These are phyloP conservation scores for Lepidium didymum DNA, from an alignment of 345 rosid species.

Conservation along the genomic window DNA sequence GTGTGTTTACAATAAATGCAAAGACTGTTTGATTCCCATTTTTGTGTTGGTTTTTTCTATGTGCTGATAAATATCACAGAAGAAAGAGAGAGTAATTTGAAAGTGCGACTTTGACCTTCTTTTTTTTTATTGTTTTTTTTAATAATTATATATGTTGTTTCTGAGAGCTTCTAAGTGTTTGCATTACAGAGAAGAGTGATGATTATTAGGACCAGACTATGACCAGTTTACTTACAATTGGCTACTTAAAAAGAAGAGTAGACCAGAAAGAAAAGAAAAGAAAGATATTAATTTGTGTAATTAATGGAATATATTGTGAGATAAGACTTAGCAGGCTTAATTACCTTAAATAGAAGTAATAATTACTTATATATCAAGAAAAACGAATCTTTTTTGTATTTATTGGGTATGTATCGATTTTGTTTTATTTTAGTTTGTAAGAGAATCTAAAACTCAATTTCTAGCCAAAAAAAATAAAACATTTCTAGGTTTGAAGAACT, in stretches of 20 bases:
- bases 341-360: conserved; percentile 21
- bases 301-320: conserved; percentile 9
- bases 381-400: not conserved
- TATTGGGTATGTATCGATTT: not conserved
- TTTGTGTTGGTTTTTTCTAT: conserved; percentile 28
- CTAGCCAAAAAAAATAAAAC: not conserved
- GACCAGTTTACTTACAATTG: conserved; percentile 4
- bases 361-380: conserved; percentile 8
- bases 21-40: conserved; percentile 29
- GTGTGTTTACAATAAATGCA: conserved; percentile 31
- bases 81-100: conserved; percentile 20
- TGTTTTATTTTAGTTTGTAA: conserved; percentile 20
- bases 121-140: not conserved
- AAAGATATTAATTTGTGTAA: conserved; percentile 18
- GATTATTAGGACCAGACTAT: conserved; percentile 55
- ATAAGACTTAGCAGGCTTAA: conserved; percentile 23
- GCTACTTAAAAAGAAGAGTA: conserved; percentile 15
- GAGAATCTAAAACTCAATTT: conserved; percentile 27
- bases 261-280: conserved; percentile 13
- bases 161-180: not conserved
- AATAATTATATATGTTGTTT: not conserved
- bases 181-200: conserved; percentile 38
- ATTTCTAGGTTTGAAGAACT: not conserved
- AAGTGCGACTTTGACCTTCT: conserved; percentile 27
- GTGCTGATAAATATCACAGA: conserved; percentile 34